Conservation (phyloP, 2,329 filamentous ascomycete genomes). For the Fusarium sp. region DNA sequence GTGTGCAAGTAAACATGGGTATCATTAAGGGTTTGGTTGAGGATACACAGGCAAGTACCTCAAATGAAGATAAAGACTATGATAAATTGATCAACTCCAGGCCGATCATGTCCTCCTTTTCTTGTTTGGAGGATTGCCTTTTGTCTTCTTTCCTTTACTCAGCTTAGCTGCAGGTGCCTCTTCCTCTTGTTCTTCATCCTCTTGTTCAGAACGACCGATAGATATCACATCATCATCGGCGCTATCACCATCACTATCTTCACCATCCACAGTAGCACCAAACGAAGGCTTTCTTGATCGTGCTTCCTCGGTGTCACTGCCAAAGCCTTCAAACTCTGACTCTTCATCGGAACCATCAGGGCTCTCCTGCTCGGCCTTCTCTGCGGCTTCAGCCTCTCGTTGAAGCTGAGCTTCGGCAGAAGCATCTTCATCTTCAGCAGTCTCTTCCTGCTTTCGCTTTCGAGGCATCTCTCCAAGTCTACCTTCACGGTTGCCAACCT, state of each 20-base stretch:
- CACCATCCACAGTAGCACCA: conserved; percentile 44
- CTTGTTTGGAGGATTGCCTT: conserved; percentile 38
- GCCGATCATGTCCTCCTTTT: conserved; percentile 39
- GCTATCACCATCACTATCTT: conserved; percentile 52
- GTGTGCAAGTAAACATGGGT: conserved; percentile 32
- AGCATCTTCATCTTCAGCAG: conserved; percentile 53
- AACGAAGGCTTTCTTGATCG: conserved; percentile 46
- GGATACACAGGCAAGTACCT: conserved; percentile 29
- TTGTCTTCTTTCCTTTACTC: conserved; percentile 31
- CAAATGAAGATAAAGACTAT: conserved; percentile 29
- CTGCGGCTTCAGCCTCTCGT: conserved; percentile 39
- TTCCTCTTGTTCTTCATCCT: conserved; percentile 38
- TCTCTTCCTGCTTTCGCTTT: conserved; percentile 75
- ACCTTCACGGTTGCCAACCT: conserved; percentile 77
- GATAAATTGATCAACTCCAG: conserved; percentile 3
- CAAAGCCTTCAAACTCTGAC: conserved; percentile 50
- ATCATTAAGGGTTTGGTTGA: conserved; percentile 32
- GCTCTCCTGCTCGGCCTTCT: conserved; percentile 46
- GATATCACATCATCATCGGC: conserved; percentile 52
- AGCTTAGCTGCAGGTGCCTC: conserved; percentile 13
- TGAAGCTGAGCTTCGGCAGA: conserved; percentile 44
- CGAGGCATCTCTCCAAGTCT: conserved; percentile 86
- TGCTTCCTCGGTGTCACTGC: conserved; percentile 48
- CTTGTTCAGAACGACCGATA: conserved; percentile 42
- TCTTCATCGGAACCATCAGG: conserved; percentile 52